Evolutionary conservation across 1,284 basidiomycete species (phyloP), one percentile per base, ranked within the genome.

Genomic region (Papiliotrema nemorosa): DNA sequence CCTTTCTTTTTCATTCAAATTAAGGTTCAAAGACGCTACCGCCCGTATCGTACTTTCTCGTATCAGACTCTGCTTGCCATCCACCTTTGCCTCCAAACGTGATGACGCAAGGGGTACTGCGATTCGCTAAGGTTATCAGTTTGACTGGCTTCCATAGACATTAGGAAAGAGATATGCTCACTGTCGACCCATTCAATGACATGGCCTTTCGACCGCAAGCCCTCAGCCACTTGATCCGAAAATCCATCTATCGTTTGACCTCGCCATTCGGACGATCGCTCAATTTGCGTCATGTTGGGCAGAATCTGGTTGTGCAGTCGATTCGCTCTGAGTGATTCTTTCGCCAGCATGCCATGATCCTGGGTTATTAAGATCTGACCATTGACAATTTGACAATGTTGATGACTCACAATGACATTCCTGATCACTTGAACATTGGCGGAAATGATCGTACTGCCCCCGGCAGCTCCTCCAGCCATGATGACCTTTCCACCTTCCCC

Each of bases 291-390:
- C 4, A 54, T 36, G 42, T 66, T 52, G 2, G 69, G 69, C 25
- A 61, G 53, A 22, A 70, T 60, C 55, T 70, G 68, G 49, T 70
- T 63, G 54, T 72, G 70, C 37, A 70, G 27, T n/a, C 68, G 50
- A 21, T 57, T 58, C 16, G 51, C 44, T 3, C 51, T 31, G 6
- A 68, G 52, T 1, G 67, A 60, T 46, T 66, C 57, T 10, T 49
- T 43, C 16, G 29, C 54, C 2, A 53, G 41, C 49, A 66, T 53
- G 24, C 53, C 58, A 39, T 66, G 66, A 27, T 42, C 57, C 43
- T 1, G n/a, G n/a, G 4, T 5, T n/a, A 21, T 47, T 31, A 48
- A 10, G n/a, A n/a, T n/a, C n/a, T n/a, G n/a, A 20, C 20, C 10
- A 12, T 21, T 9, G 37, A 39, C 10, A 14, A 12, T 14, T 20